These are phyloP conservation scores for Penicillium goetzii DNA, from an alignment of 495 filamentous ascomycete species.

Conservation along the genomic window DNA sequence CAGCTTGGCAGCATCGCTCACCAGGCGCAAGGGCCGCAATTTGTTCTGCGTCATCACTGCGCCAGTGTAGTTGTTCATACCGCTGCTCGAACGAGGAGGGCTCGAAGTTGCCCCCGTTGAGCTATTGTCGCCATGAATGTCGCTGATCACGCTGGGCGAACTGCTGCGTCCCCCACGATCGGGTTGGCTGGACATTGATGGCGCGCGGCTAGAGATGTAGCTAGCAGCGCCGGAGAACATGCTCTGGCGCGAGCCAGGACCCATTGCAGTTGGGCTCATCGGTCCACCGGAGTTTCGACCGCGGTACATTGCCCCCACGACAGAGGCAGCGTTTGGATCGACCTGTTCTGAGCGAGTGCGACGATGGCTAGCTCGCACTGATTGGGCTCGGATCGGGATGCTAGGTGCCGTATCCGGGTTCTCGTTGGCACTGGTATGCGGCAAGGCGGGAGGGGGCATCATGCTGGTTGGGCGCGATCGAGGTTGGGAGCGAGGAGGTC, in stretches of 20 bases:
- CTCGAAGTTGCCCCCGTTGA: slow-evolving; percentile 56
- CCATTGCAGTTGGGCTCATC: slow-evolving; percentile 55
- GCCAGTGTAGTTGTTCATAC: slow-evolving; percentile 57
- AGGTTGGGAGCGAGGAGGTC: slow-evolving; percentile 44
- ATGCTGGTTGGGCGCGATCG: slow-evolving; percentile 65
- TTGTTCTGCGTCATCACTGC: slow-evolving; percentile 74
- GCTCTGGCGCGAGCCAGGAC: slow-evolving; percentile 49
- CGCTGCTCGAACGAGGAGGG: slow-evolving; percentile 59
- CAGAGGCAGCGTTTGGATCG: slow-evolving; percentile 60
- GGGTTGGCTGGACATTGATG: slow-evolving; percentile 50
- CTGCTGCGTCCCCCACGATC: slow-evolving; percentile 53
- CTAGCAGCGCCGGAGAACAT: slow-evolving; percentile 48
- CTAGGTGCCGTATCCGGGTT: slow-evolving; percentile 83
- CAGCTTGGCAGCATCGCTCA: slow-evolving; percentile 53
- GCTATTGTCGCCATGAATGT: slow-evolving; percentile 56
- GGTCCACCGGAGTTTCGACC: slow-evolving; percentile 62
- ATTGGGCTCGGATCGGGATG: slow-evolving; percentile 75
- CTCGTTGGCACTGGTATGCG: slow-evolving; percentile 52
- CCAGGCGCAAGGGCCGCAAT: slow-evolving; percentile 81
- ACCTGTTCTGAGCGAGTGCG: slow-evolving; percentile 74
- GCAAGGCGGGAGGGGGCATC: slow-evolving; percentile 54
- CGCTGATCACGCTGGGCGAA: slow-evolving; percentile 63
- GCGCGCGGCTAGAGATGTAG: slow-evolving; percentile 51
- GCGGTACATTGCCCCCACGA: slow-evolving; percentile 86
- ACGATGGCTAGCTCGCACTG: slow-evolving; percentile 60